Percentiles rank a stretch among this genome's conserved stretches.
Conservation (phyloP, 2,329 filamentous ascomycete genomes). For the Hypocrella siamensis region DNA sequence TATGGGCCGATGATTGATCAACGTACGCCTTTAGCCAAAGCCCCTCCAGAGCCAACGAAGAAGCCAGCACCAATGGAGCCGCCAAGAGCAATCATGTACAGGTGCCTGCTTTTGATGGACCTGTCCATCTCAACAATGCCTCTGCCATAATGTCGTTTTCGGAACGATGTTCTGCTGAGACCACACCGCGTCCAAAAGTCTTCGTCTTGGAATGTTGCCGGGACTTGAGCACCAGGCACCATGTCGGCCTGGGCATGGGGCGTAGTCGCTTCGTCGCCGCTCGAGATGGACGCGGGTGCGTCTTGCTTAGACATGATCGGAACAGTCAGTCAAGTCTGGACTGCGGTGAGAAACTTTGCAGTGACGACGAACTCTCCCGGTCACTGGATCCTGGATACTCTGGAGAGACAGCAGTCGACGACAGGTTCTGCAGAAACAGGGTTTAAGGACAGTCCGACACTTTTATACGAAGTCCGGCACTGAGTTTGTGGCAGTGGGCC, state of each 20-base stretch:
- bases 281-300: neutral
- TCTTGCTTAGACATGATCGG: conserved; percentile 2
- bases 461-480: no score
- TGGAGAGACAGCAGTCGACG: no score
- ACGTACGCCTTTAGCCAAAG: conserved; percentile 33
- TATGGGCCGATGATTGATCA: neutral
- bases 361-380: no score
- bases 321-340: neutral
- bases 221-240: conserved; percentile 3
- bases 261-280: conserved; percentile 4
- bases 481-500: no score
- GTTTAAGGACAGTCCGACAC: no score
- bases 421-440: no score
- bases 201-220: conserved; percentile 10
- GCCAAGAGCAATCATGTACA: conserved; percentile 48
- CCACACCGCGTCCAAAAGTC: conserved; percentile 19
- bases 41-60: conserved; percentile 43
- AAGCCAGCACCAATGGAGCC: conserved; percentile 48
- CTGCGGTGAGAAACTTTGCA: no score
- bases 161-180: conserved; percentile 19
- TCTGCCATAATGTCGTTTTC: conserved; percentile 14
- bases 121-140: conserved; percentile 23
- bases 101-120: conserved; percentile 38
- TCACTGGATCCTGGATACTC: no score
- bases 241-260: conserved; percentile 2